A percentile compares a stretch with the other conserved stretches of the same genome.
Evolutionary conservation across 2,329 filamentous ascomycete genomes (phyloP).

Genomic region (Penicillium sp.): DNA sequence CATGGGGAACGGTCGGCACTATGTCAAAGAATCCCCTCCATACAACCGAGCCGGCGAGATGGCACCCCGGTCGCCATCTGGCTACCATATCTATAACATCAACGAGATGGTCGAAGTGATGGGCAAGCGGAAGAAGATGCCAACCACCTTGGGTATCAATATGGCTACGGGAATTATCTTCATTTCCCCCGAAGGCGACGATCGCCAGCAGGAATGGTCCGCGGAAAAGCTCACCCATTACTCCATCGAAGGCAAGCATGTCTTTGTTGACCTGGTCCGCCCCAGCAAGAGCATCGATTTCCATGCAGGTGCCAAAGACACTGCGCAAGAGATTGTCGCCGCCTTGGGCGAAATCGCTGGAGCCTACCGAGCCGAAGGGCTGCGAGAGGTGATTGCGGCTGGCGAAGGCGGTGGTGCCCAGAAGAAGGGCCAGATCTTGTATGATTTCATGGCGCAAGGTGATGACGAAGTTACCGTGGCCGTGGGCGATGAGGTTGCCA

Average conservation of each 20-base stretch:
- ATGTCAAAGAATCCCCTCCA: constrained; percentile 57
- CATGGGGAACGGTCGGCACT: constrained; percentile 40
- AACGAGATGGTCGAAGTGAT: constrained; percentile 97
- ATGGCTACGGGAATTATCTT: constrained; percentile 84
- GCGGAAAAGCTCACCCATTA: constrained; percentile 97
- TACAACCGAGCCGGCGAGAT: constrained; percentile 55
- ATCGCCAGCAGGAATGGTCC: constrained; percentile 86
- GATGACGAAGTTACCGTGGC: constrained; percentile 94
- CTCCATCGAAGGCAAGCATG: constrained; percentile 95
- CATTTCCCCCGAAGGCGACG: constrained; percentile 84
- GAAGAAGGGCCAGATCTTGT: constrained; percentile 84
- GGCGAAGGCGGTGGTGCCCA: constrained; percentile 66
- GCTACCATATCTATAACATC: constrained; percentile 93
- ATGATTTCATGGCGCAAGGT: constrained; percentile 95
- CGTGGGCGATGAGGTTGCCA: constrained; percentile 83
- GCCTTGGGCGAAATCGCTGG: constrained; percentile 88
- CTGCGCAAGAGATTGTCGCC: constrained; percentile 87
- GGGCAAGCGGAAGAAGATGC: constrained; percentile 97
- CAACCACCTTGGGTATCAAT: constrained; percentile 94
- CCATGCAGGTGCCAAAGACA: constrained; percentile 95
- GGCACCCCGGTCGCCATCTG: constrained; percentile 66
- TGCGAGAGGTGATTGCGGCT: constrained; percentile 84
- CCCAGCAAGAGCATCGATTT: constrained; percentile 96
- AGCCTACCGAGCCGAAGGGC: constrained; percentile 74
- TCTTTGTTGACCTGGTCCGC: constrained; percentile 88